Conservation (phyloP, 441 rosid genomes). For the Metrosideros polymorpha region DNA sequence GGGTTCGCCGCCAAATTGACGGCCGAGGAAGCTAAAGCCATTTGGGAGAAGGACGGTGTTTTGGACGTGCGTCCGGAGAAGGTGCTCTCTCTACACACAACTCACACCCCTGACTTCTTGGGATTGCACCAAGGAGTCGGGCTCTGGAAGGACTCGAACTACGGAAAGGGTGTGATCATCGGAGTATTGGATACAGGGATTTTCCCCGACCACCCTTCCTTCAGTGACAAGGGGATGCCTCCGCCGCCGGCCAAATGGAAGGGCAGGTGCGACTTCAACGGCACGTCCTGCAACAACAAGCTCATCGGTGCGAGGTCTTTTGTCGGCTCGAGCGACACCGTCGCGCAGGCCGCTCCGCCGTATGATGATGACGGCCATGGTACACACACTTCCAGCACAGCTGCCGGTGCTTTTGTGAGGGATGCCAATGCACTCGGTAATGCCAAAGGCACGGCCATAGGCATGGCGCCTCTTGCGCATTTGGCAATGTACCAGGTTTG, state of each 20-base stretch:
- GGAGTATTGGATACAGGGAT: background rate
- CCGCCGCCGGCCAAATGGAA: background rate
- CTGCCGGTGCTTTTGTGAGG: background rate
- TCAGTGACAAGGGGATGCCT: background rate
- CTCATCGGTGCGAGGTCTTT: background rate
- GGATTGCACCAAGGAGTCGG: background rate
- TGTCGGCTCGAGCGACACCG: too few species aligned
- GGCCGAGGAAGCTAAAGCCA: background rate
- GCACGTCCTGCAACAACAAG: background rate
- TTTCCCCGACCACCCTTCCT: background rate
- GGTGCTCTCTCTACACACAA: background rate
- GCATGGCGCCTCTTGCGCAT: background rate
- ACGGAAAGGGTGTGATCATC: background rate
- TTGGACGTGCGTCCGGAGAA: background rate
- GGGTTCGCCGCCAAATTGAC: background rate
- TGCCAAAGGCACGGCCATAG: background rate
- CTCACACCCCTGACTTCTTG: background rate
- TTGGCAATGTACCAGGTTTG: background rate
- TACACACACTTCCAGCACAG: background rate
- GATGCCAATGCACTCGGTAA: background rate
- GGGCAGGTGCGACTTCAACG: background rate
- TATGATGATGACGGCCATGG: background rate
- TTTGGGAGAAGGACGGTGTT: background rate
- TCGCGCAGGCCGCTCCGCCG: background rate
- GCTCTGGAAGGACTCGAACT: background rate